phyloP scores from a whole-genome alignment of 768 basidiomycete genomes.

The Chalciporus sphaerocephalus region DNA sequence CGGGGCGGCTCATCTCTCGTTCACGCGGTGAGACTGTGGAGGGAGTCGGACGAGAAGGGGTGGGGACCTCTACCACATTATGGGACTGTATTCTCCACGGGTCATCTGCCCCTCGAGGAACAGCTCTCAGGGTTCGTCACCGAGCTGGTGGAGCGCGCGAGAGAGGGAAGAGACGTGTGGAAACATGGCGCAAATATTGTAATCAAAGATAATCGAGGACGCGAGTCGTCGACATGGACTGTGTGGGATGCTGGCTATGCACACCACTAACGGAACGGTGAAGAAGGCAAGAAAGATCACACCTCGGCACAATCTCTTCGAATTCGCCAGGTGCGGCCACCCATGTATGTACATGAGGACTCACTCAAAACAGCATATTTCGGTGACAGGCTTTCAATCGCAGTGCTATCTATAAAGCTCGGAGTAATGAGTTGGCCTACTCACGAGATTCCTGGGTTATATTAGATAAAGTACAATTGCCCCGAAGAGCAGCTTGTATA shows the following conservation, averaged over 20 bases:
- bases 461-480: too few relatives aligned
- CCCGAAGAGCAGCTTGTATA: too few relatives aligned
- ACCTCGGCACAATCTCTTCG: too few relatives aligned
- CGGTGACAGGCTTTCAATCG: too few relatives aligned
- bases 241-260: constrained; percentile 19
- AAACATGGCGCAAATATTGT: constrained; percentile 4
- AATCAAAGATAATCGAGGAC: background rate
- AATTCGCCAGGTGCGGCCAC: too few relatives aligned
- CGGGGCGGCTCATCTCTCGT: background rate
- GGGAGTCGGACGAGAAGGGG: background rate
- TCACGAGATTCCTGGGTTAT: too few relatives aligned
- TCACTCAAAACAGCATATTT: too few relatives aligned
- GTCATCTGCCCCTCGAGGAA: constrained; percentile 7
- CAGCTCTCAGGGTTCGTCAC: constrained; percentile 4
- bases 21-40: constrained; percentile 7
- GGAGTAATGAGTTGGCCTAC: too few relatives aligned
- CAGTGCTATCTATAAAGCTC: too few relatives aligned
- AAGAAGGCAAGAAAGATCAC: too few relatives aligned
- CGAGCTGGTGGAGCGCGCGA: background rate
- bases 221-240: constrained; percentile 3
- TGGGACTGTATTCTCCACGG: constrained; percentile 10
- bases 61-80: background rate
- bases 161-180: constrained; percentile 6
- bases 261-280: background rate
- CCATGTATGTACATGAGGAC: too few relatives aligned